Evolutionary conservation across 495 filamentous ascomycete genomes (phyloP).

Genomic region (Aspergillus steynii): DNA sequence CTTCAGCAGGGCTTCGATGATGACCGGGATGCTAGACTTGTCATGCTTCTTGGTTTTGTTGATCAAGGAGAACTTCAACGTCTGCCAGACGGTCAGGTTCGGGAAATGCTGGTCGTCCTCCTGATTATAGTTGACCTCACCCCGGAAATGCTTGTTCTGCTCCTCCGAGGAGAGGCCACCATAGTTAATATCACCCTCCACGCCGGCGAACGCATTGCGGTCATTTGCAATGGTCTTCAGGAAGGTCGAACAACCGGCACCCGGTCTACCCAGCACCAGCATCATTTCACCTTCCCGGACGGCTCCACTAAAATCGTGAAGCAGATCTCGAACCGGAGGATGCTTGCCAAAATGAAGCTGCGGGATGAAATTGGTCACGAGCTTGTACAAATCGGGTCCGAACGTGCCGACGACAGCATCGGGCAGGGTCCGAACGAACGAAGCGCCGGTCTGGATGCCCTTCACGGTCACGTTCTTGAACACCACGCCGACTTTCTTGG

Average conservation of each 20-base stretch:
- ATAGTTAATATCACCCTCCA: slow-evolving; percentile 73
- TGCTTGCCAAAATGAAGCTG: slow-evolving; percentile 54
- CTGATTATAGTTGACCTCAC: slow-evolving; percentile 80
- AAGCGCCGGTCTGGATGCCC: slow-evolving; percentile 65
- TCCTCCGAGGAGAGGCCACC: slow-evolving; percentile 73
- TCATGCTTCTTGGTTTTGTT: slow-evolving; percentile 80
- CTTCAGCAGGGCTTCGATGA: slow-evolving; percentile 62
- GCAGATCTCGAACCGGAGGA: slow-evolving; percentile 57
- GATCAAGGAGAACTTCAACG: slow-evolving; percentile 76
- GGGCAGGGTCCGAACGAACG: slow-evolving; percentile 72
- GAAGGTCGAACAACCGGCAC: slow-evolving; percentile 79
- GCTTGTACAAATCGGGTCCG: slow-evolving; percentile 75
- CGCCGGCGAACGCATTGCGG: slow-evolving; percentile 60
- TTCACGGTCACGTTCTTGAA: slow-evolving; percentile 80
- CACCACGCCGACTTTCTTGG: slow-evolving; percentile 82
- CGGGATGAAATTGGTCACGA: slow-evolving; percentile 66
- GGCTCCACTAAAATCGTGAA: slow-evolving; percentile 77
- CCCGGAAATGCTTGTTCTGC: slow-evolving; percentile 67
- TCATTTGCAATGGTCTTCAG: slow-evolving; percentile 77
- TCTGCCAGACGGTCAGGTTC: slow-evolving; percentile 75
- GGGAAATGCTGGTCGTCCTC: slow-evolving; percentile 85
- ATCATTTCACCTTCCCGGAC: slow-evolving; percentile 81
- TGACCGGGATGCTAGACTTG: slow-evolving; percentile 65
- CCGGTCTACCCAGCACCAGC: slow-evolving; percentile 79
- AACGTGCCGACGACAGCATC: slow-evolving; percentile 81